These are phyloP conservation scores for Zygnema circumcarinatum DNA, from an alignment of 139 green algal genomes.

Conservation along the genomic window DNA sequence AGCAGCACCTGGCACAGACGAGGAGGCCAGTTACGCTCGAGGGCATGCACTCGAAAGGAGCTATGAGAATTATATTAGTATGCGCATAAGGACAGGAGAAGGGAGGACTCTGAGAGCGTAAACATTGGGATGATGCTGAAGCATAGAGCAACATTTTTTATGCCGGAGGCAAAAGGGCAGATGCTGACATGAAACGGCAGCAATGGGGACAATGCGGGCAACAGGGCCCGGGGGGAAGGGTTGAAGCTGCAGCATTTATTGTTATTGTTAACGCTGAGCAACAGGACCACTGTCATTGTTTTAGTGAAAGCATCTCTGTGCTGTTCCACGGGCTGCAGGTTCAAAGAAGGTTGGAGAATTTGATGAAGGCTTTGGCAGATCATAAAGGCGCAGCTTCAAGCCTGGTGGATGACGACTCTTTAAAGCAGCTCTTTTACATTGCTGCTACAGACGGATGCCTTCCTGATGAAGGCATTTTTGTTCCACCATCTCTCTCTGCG, in stretches of 20 bases:
- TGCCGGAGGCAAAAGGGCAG: no score
- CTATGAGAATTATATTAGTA: no score
- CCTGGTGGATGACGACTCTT: conserved; percentile 48
- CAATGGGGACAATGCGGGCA: no score
- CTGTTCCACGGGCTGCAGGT: conserved; percentile 31
- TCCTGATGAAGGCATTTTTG: background rate
- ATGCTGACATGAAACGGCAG: no score
- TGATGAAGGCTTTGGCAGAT: conserved; percentile 50
- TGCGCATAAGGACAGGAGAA: no score
- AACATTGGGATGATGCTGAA: no score
- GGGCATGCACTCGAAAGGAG: no score
- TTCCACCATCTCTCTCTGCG: conserved; percentile 5
- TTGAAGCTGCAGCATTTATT: background rate
- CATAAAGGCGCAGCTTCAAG: conserved; percentile 23
- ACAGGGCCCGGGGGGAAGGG: background rate
- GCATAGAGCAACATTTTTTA: no score
- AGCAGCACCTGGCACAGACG: no score
- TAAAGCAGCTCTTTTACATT: conserved; percentile 52
- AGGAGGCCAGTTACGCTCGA: no score
- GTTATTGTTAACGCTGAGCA: background rate
- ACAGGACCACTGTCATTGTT: background rate
- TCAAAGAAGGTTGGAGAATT: conserved; percentile 21
- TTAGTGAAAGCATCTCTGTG: conserved; percentile 1
- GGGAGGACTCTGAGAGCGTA: no score
- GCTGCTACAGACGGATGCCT: background rate